Evolutionary conservation across 2,329 filamentous ascomycete species (phyloP).

Genomic region (Fusarium falciforme): DNA sequence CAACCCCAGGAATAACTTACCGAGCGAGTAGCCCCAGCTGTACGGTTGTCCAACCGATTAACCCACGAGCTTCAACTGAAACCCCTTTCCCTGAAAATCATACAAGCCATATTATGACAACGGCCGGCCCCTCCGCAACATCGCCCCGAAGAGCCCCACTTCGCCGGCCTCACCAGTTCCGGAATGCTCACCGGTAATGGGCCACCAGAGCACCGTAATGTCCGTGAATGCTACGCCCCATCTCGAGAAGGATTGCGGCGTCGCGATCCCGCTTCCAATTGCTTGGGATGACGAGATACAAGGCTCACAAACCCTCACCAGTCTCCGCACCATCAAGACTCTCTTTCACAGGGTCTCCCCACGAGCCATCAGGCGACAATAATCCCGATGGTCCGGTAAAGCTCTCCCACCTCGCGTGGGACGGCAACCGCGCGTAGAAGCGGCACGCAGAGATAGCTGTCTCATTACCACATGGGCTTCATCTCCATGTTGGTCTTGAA

Average conservation of each 20-base stretch:
- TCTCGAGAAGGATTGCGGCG: conserved; percentile 5
- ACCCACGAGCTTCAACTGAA: background rate
- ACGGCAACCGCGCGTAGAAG: background rate
- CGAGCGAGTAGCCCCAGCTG: background rate
- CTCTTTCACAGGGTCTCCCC: background rate
- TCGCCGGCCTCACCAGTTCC: conserved; percentile 6
- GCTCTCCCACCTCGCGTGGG: background rate
- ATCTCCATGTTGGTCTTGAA: background rate
- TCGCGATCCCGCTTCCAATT: conserved; percentile 1
- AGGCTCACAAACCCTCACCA: background rate
- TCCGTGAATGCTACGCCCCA: conserved; percentile 12
- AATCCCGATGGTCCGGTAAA: background rate
- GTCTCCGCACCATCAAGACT: background rate
- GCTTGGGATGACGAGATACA: background rate
- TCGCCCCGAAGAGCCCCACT: conserved; percentile 6
- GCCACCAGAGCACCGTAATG: background rate
- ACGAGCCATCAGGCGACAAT: background rate
- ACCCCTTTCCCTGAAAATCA: background rate
- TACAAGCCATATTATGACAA: conserved; percentile 11
- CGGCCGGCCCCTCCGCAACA: background rate
- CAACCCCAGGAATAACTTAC: background rate
- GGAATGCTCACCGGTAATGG: conserved; percentile 3
- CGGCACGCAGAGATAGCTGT: background rate
- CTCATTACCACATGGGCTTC: conserved; percentile 1
- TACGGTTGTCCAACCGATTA: conserved; percentile 1